Conservation (phyloP, 306 rosid genomes). For the Pyrus pyrifolia region DNA sequence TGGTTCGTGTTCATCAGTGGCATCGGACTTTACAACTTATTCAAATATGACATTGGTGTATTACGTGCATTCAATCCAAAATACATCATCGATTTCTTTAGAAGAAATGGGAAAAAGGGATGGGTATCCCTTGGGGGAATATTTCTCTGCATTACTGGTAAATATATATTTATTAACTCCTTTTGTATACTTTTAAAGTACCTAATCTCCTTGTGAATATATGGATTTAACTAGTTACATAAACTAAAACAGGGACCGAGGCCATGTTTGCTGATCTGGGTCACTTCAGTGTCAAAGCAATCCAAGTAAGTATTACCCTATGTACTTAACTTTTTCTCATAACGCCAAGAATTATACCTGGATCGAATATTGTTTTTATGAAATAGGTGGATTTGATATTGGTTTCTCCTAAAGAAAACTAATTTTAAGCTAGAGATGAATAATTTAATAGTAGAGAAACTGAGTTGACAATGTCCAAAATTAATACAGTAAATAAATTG, state of each 20-base stretch:
- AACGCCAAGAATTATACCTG: no score
- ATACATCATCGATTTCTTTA: constrained; percentile 34
- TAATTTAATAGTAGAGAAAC: no score
- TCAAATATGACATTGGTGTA: constrained; percentile 39
- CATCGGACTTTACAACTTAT: constrained; percentile 51
- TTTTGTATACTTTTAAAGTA: neutral
- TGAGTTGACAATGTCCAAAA: no score
- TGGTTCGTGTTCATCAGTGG: constrained; percentile 54
- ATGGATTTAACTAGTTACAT: neutral
- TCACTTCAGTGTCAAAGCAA: constrained; percentile 60
- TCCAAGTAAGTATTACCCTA: constrained; percentile 44
- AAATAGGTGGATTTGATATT: neutral
- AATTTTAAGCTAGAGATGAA: neutral
- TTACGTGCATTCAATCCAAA: constrained; percentile 53
- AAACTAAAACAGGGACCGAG: constrained; percentile 45
- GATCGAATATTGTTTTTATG: no score
- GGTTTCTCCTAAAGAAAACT: neutral
- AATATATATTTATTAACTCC: neutral
- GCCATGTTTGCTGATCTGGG: constrained; percentile 98
- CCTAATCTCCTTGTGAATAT: neutral
- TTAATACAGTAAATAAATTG: no score
- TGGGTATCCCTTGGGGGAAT: constrained; percentile 66
- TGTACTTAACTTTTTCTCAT: neutral
- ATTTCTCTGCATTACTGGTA: constrained; percentile 54
- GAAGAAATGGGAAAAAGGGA: constrained; percentile 41